Percentiles rank a stretch among this genome's conserved stretches.
These are phyloP conservation scores for Gryganskiella cystojenkinii DNA, from an alignment of 192 early-diverging fungal species.

Conservation along the genomic window DNA sequence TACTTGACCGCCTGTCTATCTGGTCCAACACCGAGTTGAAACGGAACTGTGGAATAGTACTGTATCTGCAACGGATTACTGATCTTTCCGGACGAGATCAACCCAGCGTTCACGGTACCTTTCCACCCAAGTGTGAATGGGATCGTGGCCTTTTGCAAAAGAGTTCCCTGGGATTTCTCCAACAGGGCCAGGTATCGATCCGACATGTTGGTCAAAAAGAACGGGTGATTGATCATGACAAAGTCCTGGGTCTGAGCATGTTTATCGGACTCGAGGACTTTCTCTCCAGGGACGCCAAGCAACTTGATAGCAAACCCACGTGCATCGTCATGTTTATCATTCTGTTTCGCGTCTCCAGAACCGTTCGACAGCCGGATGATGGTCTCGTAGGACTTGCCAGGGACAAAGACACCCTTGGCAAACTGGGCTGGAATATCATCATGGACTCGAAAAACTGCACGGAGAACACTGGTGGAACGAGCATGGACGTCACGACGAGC, in stretches of 20 bases:
- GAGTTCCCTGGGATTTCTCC: neutral
- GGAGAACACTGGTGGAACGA: neutral
- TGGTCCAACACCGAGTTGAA: conserved; percentile 21
- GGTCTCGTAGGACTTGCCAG: conserved; percentile 41
- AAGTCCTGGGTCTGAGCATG: conserved; percentile 37
- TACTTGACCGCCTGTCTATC: conserved; percentile 34
- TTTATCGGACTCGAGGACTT: conserved; percentile 32
- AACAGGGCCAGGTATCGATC: conserved; percentile 7
- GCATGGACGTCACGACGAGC: conserved; percentile 8
- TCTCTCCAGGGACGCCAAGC: conserved; percentile 13
- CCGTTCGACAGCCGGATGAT: conserved; percentile 31
- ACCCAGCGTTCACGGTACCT: conserved; percentile 3
- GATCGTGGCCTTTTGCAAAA: conserved; percentile 14
- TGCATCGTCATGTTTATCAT: conserved; percentile 18
- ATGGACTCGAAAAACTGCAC: neutral
- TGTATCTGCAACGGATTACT: conserved; percentile 27
- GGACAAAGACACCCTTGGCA: conserved; percentile 43
- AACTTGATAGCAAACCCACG: conserved; percentile 42
- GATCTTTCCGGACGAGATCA: conserved; percentile 15
- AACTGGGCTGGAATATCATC: conserved; percentile 6
- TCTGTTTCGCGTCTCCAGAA: neutral
- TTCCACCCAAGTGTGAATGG: conserved; percentile 22
- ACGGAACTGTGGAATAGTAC: conserved; percentile 33
- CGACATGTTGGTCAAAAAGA: conserved; percentile 21
- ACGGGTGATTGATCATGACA: conserved; percentile 29